Percentiles rank a stretch among this genome's conserved stretches.
phyloP scores from a whole-genome alignment of 2,329 filamentous ascomycete species.

The Metarhizium humberi region DNA sequence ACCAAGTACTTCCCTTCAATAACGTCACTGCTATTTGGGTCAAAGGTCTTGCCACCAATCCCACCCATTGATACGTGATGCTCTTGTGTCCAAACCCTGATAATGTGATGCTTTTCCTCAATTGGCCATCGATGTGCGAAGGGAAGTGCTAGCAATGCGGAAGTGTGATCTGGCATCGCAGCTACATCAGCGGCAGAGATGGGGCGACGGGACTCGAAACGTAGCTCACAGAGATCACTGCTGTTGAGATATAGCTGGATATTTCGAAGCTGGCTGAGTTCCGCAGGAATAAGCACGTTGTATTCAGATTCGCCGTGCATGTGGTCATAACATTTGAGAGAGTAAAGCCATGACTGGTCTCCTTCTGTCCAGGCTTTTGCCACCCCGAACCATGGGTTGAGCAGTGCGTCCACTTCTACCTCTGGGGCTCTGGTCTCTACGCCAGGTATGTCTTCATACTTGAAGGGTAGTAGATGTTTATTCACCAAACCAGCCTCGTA shows the following conservation, averaged over 20 bases:
- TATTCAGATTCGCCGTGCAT: constrained; percentile 22
- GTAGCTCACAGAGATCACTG: constrained; percentile 23
- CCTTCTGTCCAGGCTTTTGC: constrained; percentile 30
- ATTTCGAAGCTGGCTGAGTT: constrained; percentile 25
- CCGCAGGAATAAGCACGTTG: constrained; percentile 32
- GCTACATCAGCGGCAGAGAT: constrained; percentile 12
- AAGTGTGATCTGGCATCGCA: constrained; percentile 31
- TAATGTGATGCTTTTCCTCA: constrained; percentile 28
- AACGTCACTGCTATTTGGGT: constrained; percentile 12
- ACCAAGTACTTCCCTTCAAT: constrained; percentile 24
- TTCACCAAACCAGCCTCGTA: constrained; percentile 65
- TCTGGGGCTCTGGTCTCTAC: constrained; percentile 28
- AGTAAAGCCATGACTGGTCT: constrained; percentile 14
- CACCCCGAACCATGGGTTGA: constrained; percentile 38
- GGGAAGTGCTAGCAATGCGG: constrained; percentile 34
- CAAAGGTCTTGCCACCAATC: constrained; percentile 21
- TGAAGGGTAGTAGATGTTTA: constrained; percentile 63
- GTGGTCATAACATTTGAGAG: constrained; percentile 25
- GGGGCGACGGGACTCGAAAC: constrained; percentile 9
- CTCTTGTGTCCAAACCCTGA: constrained; percentile 28
- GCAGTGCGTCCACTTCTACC: constrained; percentile 25
- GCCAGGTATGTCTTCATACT: constrained; percentile 28
- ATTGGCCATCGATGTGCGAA: constrained; percentile 37
- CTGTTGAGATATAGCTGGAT: constrained; percentile 32
- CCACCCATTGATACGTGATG: constrained; percentile 17